Conservation (phyloP, 441 rosid genomes). For the Pelargonium cotyledonis region DNA sequence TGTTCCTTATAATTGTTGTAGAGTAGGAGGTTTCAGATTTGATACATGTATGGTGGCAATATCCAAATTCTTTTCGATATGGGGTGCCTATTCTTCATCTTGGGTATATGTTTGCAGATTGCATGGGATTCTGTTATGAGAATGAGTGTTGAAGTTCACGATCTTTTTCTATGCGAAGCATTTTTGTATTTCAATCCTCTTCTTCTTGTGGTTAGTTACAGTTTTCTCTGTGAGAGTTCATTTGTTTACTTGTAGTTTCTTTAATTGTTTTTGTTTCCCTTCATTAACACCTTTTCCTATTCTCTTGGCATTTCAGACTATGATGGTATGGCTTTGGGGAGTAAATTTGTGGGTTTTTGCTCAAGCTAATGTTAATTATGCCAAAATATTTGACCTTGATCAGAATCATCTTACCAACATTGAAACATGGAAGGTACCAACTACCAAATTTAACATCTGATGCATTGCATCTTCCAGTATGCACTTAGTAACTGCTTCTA, state of each 20-base stretch:
- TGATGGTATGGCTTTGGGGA: conserved; percentile 99
- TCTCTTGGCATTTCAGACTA: conserved; percentile 42
- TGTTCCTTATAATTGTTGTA: background rate
- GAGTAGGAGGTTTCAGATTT: conserved; percentile 9
- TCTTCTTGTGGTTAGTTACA: conserved; percentile 81
- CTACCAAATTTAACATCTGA: conserved; percentile 10
- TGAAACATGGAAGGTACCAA: conserved; percentile 91
- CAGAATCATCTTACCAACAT: conserved; percentile 78
- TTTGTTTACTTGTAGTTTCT: background rate
- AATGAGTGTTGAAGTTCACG: conserved; percentile 76
- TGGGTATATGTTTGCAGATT: conserved; percentile 39
- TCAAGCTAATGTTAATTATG: conserved; percentile 70
- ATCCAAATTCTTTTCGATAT: conserved; percentile 8
- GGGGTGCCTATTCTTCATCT: conserved; percentile 9
- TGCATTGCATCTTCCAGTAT: background rate
- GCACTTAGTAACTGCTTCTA: background rate
- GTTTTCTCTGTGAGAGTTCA: background rate
- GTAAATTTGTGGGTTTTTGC: conserved; percentile 79
- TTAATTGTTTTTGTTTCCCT: conserved; percentile 2
- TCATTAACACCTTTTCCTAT: conserved; percentile 17
- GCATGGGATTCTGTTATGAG: conserved; percentile 95
- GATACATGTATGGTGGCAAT: conserved; percentile 2
- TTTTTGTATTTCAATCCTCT: conserved; percentile 94
- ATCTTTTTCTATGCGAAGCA: conserved; percentile 83
- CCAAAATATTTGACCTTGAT: conserved; percentile 66